Conservation (phyloP, 192 early-diverging fungal species). For the Linnemannia zychae region DNA sequence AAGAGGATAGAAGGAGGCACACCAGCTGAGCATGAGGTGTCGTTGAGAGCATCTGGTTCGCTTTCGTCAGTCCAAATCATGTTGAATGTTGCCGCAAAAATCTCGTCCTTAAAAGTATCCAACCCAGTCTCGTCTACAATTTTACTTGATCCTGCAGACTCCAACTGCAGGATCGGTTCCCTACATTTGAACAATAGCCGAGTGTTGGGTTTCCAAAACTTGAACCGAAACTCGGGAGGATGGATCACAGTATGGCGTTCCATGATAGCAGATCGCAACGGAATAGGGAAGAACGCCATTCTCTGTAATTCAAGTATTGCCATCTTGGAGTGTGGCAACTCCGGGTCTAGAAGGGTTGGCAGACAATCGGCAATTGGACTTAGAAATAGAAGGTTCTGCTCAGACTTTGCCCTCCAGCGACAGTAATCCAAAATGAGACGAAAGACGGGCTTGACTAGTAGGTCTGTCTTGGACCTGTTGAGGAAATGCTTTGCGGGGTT, state of each 20-base stretch:
- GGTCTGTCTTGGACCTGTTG: not conserved
- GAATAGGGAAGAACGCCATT: not conserved
- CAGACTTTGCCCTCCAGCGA: not conserved
- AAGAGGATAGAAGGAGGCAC: not conserved
- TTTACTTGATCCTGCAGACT: not conserved
- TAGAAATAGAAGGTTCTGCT: not conserved
- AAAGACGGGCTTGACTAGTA: not conserved
- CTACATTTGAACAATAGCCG: not conserved
- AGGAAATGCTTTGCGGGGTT: not conserved
- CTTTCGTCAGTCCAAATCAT: not conserved
- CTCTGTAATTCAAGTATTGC: not conserved
- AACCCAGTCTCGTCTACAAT: not conserved
- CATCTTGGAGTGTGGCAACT: not conserved
- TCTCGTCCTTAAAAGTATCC: not conserved
- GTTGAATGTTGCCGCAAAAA: slow-evolving; percentile 1
- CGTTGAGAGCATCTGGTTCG: not conserved
- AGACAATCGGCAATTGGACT: not conserved
- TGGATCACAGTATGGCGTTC: not conserved
- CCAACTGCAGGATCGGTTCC: not conserved
- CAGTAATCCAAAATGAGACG: not conserved
- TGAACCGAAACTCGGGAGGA: not conserved
- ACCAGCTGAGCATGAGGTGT: not conserved
- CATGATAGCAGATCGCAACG: not conserved
- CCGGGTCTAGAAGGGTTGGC: not conserved
- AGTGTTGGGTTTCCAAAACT: not conserved